These are phyloP conservation scores for Trichopus zeylanicus DNA, from an alignment of 116 monocot species.

Conservation along the genomic window DNA sequence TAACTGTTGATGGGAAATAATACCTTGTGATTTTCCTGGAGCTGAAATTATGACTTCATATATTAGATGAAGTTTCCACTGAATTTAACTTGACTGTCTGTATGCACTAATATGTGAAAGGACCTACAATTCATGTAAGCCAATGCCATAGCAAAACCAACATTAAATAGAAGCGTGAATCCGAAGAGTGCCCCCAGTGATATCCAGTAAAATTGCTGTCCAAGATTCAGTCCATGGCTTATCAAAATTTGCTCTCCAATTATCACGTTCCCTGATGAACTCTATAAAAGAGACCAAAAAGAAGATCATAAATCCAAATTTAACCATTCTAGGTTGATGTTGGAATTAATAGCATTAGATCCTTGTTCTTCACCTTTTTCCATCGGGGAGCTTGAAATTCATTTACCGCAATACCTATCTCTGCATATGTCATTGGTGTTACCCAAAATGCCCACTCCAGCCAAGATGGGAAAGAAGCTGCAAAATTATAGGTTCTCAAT, in stretches of 20 bases:
- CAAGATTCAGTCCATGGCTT: constrained; percentile 20
- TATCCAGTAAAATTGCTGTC: constrained; percentile 61
- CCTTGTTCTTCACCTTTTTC: constrained; percentile 15
- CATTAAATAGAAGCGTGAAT: constrained; percentile 45
- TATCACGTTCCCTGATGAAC: constrained; percentile 5
- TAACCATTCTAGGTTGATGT: too few relatives aligned
- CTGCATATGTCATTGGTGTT: constrained; percentile 25
- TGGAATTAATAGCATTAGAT: background rate
- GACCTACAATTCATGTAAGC: constrained; percentile 49
- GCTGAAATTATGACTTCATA: constrained; percentile 22
- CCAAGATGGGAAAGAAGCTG: constrained; percentile 36
- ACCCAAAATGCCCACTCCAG: constrained; percentile 31
- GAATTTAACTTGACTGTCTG: background rate
- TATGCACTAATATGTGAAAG: background rate
- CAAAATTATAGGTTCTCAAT: background rate
- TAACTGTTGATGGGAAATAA: constrained; percentile 64
- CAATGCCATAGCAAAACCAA: constrained; percentile 52
- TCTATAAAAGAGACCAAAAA: background rate
- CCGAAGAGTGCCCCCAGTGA: constrained; percentile 54
- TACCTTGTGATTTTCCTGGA: constrained; percentile 39
- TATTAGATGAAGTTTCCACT: constrained; percentile 6
- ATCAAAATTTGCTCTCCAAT: constrained; percentile 6
- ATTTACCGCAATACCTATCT: constrained; percentile 29
- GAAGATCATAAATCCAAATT: too few relatives aligned
- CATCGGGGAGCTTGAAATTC: constrained; percentile 32